Base-by-base conservation (phyloP, 2,329 filamentous ascomycete species). In the Ilyonectria mors-panacis region DNA sequence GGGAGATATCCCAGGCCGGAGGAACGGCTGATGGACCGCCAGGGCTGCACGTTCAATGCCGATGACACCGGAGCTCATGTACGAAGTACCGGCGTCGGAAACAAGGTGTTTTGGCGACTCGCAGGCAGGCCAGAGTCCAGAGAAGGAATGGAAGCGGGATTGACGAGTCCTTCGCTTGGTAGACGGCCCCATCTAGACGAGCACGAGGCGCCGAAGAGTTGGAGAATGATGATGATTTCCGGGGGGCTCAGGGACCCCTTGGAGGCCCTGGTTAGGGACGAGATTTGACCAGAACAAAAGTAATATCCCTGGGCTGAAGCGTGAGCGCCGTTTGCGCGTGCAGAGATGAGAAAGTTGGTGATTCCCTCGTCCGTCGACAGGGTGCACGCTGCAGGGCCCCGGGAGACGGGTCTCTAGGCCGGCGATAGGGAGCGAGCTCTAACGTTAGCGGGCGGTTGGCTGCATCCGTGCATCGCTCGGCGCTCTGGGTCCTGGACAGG, bases 281-380 rank as follows among this genome's bases (percentile, higher is more conserved):
- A 59, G 39, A 42, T 15, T 39, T 17, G 26, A 10, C 12, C 15
- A 55, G 21, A n/a, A n/a, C 19, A 61, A 47, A 23, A 54, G 69
- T 70, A 75, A 75, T 75, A 70, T 75, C 64, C 57, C 58, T 71
- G 73, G 73, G 73, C 73, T 75, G 65, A 75, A 75, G 71, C 67
- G 68, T 75, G 67, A 73, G 73, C 66, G 71, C 67, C 59, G 57
- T 51, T 56, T 30, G 28, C 44, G 59, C 48, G 45, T 48, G 45
- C 45, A 50, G 56, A 48, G 48, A 59, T 55, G 53, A 28, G 19
- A 37, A 58, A 60, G 57, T 51, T 60, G 63, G 51, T 56, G 63
- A 65, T 65, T 42, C 15, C 39, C 17, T 42, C 39, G 39, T 37
- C 26, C 28, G 15, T 59, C 33, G 62, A 64, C 62, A 65, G 62